Evolutionary conservation across 306 rosid species (phyloP).

Genomic region (Glycine soja): DNA sequence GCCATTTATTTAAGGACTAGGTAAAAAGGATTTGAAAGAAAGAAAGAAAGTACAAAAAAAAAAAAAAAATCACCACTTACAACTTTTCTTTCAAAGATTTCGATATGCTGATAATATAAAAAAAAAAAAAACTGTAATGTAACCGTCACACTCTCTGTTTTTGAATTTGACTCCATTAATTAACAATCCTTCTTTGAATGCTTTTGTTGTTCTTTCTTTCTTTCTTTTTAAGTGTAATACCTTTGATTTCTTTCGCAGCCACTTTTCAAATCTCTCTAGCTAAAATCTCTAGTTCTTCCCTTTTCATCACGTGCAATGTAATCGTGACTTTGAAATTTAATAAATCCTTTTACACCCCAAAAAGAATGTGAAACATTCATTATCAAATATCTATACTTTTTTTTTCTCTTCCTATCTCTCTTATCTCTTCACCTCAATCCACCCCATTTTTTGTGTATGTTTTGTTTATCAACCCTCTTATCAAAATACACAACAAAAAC

Average conservation of each 20-base stretch:
- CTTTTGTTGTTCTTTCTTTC: background rate
- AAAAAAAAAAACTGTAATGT: background rate
- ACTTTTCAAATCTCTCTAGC: background rate
- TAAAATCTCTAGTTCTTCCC: background rate
- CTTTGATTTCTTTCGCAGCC: background rate
- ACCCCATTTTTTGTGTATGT: too few species aligned
- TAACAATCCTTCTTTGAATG: background rate
- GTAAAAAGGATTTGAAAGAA: background rate
- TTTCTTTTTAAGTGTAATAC: background rate
- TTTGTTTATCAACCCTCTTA: too few species aligned
- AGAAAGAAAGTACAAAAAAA: background rate
- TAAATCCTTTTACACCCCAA: background rate
- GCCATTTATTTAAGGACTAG: constrained; percentile 17
- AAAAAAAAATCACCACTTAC: background rate
- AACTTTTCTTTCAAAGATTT: background rate
- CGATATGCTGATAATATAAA: too few species aligned
- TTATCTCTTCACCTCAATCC: too few species aligned
- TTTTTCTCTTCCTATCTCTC: background rate
- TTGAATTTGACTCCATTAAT: background rate
- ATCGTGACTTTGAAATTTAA: background rate
- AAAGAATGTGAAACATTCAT: background rate
- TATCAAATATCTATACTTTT: background rate
- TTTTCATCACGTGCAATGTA: background rate
- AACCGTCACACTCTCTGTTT: background rate
- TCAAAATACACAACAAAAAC: too few species aligned